Percentiles rank a stretch among this genome's conserved stretches.
Evolutionary conservation across 73 alveolate species (phyloP).

Genomic region (Paramecium biaurelia): DNA sequence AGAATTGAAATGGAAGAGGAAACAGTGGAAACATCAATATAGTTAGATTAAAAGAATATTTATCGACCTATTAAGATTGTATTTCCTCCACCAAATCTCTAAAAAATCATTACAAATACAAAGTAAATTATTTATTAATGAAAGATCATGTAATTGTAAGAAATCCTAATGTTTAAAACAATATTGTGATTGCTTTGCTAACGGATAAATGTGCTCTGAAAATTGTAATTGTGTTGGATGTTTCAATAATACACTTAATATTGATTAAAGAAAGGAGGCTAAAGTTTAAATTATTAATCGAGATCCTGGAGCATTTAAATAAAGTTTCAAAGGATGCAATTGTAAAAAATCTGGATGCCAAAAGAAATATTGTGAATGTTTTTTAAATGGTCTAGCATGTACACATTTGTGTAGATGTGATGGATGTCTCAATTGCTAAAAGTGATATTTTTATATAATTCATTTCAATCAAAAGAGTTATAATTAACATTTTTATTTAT

Average conservation of each 20-base stretch:
- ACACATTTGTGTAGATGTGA: conserved; percentile 17
- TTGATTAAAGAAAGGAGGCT: conserved; percentile 63
- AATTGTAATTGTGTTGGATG: conserved; percentile 83
- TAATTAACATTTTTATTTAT: neutral
- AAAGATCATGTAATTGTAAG: conserved; percentile 76
- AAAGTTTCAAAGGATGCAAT: conserved; percentile 67
- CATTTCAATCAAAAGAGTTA: neutral
- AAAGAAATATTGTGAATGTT: conserved; percentile 78
- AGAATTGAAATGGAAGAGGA: conserved; percentile 38
- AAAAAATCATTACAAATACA: neutral
- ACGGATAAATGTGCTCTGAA: conserved; percentile 75
- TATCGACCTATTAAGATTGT: neutral
- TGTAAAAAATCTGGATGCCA: conserved; percentile 76
- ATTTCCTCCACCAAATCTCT: conserved; percentile 2
- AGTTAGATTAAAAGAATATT: neutral
- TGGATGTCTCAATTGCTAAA: conserved; percentile 28
- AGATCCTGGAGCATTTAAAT: conserved; percentile 81
- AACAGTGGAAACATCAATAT: neutral
- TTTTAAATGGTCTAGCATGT: conserved; percentile 13
- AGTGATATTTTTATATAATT: neutral
- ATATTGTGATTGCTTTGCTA: conserved; percentile 89
- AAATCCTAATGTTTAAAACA: conserved; percentile 83
- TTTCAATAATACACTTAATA: conserved; percentile 74
- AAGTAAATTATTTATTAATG: neutral
- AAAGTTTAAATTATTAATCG: conserved; percentile 69